Percentiles rank a stretch among this genome's conserved stretches.
Conservation (phyloP, 345 rosid species). For the Rhodomyrtus tomentosa region DNA sequence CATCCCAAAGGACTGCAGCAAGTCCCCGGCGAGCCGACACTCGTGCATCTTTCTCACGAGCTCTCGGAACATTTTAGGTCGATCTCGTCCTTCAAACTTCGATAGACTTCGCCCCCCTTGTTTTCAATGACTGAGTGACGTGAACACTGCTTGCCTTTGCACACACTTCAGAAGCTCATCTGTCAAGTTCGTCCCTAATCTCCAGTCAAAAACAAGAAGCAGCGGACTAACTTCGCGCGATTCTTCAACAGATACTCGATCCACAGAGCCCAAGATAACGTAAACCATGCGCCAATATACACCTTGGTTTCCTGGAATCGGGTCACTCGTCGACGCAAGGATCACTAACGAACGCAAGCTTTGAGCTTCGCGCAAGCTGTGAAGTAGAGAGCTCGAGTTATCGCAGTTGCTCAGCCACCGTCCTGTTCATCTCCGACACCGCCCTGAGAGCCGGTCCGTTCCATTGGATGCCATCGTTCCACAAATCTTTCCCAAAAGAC, state of each 20-base stretch:
- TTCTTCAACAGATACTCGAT: not conserved
- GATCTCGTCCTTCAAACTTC: not conserved
- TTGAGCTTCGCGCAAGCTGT: not conserved
- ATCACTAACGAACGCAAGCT: not conserved
- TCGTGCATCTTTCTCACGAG: not conserved
- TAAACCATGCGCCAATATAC: not conserved
- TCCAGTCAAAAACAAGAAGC: not conserved
- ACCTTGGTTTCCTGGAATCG: not conserved
- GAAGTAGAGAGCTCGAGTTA: constrained; percentile 36
- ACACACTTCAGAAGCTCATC: not conserved
- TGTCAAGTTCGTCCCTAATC: not conserved
- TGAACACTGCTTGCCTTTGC: not conserved
- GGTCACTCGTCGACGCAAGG: not conserved
- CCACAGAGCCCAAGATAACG: not conserved
- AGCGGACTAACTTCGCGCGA: not conserved
- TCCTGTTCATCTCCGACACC: constrained; percentile 16
- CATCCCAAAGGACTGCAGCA: not conserved
- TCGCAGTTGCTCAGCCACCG: constrained; percentile 44
- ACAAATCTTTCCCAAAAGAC: constrained; percentile 53
- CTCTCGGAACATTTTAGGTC: not conserved
- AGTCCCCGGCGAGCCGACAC: not conserved
- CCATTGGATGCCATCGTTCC: constrained; percentile 35
- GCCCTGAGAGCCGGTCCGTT: constrained; percentile 19
- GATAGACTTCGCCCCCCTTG: not conserved
- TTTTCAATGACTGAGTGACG: not conserved